These are phyloP conservation scores for Podospora didyma DNA, from an alignment of 495 filamentous ascomycete genomes.

Conservation along the genomic window DNA sequence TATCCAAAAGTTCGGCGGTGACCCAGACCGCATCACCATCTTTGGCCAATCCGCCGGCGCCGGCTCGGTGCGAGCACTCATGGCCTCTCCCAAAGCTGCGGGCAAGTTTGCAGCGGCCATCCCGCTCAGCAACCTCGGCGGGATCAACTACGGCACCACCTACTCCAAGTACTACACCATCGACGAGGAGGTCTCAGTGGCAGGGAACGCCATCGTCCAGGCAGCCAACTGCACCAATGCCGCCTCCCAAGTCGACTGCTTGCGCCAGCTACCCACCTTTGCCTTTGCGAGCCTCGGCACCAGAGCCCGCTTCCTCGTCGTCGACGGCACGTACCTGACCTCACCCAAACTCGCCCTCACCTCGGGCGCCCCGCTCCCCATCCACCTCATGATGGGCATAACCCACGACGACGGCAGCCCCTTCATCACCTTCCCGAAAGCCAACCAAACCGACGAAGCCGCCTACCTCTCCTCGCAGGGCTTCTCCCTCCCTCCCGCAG, in stretches of 20 bases:
- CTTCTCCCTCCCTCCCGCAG: conserved; percentile 28
- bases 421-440: conserved; percentile 38
- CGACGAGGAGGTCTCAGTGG: conserved; percentile 32
- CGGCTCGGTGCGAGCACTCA: conserved; percentile 47
- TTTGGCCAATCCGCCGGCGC: conserved; percentile 55
- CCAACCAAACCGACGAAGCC: conserved; percentile 27
- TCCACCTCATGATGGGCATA: conserved; percentile 43
- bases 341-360: conserved; percentile 28
- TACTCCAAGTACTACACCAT: conserved; percentile 49
- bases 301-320: conserved; percentile 37
- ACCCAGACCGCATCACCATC: conserved; percentile 55
- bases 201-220: conserved; percentile 37
- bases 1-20: conserved; percentile 58
- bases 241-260: conserved; percentile 41
- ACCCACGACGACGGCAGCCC: conserved; percentile 48
- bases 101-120: conserved; percentile 50
- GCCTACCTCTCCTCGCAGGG: conserved; percentile 36
- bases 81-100: conserved; percentile 48
- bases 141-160: conserved; percentile 39
- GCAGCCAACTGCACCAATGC: conserved; percentile 39
- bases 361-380: conserved; percentile 24
- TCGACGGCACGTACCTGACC: conserved; percentile 45
- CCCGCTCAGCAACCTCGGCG: conserved; percentile 45
- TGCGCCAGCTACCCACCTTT: conserved; percentile 36
- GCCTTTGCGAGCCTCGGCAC: conserved; percentile 24